Evolutionary conservation across 1,284 basidiomycete genomes (phyloP).

Genomic region (Cutaneotrichosporon curvatum): DNA sequence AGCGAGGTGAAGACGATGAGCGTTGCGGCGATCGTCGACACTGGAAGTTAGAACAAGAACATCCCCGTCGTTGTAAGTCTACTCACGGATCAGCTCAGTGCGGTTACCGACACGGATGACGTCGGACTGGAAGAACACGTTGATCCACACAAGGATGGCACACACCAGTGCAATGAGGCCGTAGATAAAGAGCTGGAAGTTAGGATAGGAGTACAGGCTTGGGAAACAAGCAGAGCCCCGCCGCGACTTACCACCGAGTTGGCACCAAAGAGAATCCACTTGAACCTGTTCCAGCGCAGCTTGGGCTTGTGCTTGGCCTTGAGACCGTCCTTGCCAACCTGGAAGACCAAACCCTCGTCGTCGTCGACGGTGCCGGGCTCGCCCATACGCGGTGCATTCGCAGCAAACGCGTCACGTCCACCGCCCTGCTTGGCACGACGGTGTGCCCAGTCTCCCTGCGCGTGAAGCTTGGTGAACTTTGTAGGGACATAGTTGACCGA

Average conservation of each 20-base stretch:
- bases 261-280: slow-evolving; percentile 57
- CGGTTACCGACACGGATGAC: slow-evolving; percentile 58
- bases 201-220: neutral
- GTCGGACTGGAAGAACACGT: slow-evolving; percentile 57
- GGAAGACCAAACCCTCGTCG: slow-evolving; percentile 53
- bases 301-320: slow-evolving; percentile 48
- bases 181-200: slow-evolving; percentile 52
- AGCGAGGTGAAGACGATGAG: slow-evolving; percentile 59
- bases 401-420: slow-evolving; percentile 56
- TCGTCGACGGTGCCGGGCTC: slow-evolving; percentile 56
- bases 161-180: slow-evolving; percentile 54
- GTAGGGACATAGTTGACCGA: slow-evolving; percentile 59
- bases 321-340: slow-evolving; percentile 42
- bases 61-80: no score
- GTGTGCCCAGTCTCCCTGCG: slow-evolving; percentile 47
- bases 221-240: neutral
- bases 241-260: slow-evolving; percentile 49
- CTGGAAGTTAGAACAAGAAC: slow-evolving; percentile 33
- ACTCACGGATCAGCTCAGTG: slow-evolving; percentile 53
- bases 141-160: slow-evolving; percentile 60
- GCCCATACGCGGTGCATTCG: slow-evolving; percentile 42
- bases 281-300: slow-evolving; percentile 62
- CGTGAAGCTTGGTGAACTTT: slow-evolving; percentile 54
- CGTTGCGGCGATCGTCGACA: slow-evolving; percentile 55
- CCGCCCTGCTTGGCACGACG: slow-evolving; percentile 52